A percentile compares a stretch with the other conserved stretches of the same genome.
Conservation (phyloP, 371 early-diverging fungal species). For the Mortierella sp. region DNA sequence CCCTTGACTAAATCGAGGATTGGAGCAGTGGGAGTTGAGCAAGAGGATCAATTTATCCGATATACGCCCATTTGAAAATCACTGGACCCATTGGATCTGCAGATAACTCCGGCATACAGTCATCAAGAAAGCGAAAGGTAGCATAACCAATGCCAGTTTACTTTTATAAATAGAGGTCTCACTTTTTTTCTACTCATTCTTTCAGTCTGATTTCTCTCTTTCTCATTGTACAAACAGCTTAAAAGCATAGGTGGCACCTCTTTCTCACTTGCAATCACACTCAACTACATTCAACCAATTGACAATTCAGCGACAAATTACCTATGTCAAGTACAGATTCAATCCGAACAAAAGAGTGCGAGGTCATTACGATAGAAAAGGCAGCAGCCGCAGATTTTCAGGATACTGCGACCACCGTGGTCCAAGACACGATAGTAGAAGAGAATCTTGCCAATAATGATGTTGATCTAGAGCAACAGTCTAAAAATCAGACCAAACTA, state of each 20-base stretch:
- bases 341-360: conserved; percentile 4
- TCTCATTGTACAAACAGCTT: no score
- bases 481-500: conserved; percentile 3
- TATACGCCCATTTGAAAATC: neutral
- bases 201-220: no score
- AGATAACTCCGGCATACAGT: no score
- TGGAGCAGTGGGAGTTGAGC: neutral
- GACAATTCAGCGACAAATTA: neutral
- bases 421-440: neutral
- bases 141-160: no score
- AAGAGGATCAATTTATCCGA: no score
- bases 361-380: conserved; percentile 6
- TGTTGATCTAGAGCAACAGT: neutral
- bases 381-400: neutral
- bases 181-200: no score
- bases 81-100: conserved; percentile 12
- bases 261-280: no score
- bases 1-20: neutral
- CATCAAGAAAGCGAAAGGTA: neutral
- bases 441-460: neutral
- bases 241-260: no score
- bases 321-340: conserved; percentile 8
- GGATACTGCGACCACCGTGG: neutral
- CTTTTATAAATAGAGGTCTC: no score
- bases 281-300: neutral